phyloP scores from a whole-genome alignment of 805 yeast species.

The Lipomyces japonicus region DNA sequence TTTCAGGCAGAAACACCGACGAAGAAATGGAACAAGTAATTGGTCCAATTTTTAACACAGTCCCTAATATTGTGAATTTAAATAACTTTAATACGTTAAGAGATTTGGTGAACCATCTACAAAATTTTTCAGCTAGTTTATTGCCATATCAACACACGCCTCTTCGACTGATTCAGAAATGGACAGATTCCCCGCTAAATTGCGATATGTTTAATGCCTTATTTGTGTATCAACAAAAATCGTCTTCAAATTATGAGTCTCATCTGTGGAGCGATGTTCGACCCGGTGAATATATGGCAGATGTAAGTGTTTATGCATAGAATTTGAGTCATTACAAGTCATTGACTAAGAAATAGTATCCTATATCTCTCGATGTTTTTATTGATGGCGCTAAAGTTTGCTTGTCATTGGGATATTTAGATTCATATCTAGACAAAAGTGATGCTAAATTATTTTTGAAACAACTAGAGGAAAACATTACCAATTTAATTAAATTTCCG shows the following conservation, averaged over 20 bases:
- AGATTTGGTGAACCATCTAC: conserved; percentile 6
- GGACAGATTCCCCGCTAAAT: conserved; percentile 11
- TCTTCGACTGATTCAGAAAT: conserved; percentile 25
- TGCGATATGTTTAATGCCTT: conserved; percentile 16
- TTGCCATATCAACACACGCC: conserved; percentile 24
- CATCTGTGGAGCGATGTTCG: conserved; percentile 11
- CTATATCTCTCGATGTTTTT: conserved; percentile 25
- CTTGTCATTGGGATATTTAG: conserved; percentile 8
- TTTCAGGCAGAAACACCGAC: conserved; percentile 19
- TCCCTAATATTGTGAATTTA: conserved; percentile 20
- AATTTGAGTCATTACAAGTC: neutral
- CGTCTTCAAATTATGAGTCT: conserved; percentile 3
- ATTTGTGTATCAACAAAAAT: conserved; percentile 19
- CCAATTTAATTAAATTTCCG: no score
- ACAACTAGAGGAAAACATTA: neutral
- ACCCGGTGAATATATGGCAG: conserved; percentile 3
- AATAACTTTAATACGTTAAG: neutral
- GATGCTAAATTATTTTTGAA: conserved; percentile 5
- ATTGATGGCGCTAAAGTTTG: neutral
- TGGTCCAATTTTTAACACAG: conserved; percentile 29
- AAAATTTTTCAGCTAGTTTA: conserved; percentile 8
- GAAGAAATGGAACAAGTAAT: conserved; percentile 18
- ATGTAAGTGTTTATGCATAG: conserved; percentile 2
- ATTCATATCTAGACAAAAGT: neutral
- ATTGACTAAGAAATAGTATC: conserved; percentile 6